A percentile compares a stretch with the other conserved stretches of the same genome.
These are phyloP conservation scores for Leptographium lundbergii DNA, from an alignment of 2,329 filamentous ascomycete genomes.

Conservation along the genomic window DNA sequence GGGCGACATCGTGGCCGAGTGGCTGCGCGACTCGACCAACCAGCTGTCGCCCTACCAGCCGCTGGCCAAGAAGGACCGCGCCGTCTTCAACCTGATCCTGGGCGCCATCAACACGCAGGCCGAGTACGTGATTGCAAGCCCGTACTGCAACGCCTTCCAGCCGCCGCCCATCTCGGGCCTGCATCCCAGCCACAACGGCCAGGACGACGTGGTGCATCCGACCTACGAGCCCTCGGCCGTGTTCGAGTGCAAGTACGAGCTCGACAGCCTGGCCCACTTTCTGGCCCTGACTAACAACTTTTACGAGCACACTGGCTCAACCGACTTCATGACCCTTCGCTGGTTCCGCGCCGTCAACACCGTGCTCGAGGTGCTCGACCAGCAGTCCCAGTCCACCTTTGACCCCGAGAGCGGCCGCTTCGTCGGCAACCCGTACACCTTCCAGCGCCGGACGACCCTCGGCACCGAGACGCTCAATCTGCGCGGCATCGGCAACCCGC, in stretches of 20 bases:
- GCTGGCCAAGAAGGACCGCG: constrained; percentile 68
- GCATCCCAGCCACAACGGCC: constrained; percentile 56
- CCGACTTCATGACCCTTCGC: constrained; percentile 61
- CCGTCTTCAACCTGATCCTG: constrained; percentile 44
- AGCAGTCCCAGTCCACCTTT: constrained; percentile 76
- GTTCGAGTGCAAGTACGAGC: constrained; percentile 98
- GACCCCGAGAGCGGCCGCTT: constrained; percentile 51
- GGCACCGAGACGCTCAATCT: constrained; percentile 87
- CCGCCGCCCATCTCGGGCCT: constrained; percentile 77
- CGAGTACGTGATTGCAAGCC: constrained; percentile 86
- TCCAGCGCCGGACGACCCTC: constrained; percentile 64
- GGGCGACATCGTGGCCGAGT: constrained; percentile 85
- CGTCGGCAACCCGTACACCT: constrained; percentile 69
- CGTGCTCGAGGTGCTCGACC: constrained; percentile 58
- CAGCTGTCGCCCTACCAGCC: constrained; percentile 84
- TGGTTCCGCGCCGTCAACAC: constrained; percentile 72
- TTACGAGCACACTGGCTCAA: constrained; percentile 64
- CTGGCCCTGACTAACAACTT: constrained; percentile 78
- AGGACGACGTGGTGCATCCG: constrained; percentile 76
- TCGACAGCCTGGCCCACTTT: constrained; percentile 90
- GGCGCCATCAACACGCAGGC: constrained; percentile 41
- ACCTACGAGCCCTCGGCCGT: constrained; percentile 72
- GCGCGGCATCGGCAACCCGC: constrained; percentile 75
- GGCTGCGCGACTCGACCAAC: constrained; percentile 84
- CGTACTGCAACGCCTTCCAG: constrained; percentile 98